These are phyloP conservation scores for Solanum hybrid DNA, from an alignment of 305 asterid genomes.

Conservation along the genomic window DNA sequence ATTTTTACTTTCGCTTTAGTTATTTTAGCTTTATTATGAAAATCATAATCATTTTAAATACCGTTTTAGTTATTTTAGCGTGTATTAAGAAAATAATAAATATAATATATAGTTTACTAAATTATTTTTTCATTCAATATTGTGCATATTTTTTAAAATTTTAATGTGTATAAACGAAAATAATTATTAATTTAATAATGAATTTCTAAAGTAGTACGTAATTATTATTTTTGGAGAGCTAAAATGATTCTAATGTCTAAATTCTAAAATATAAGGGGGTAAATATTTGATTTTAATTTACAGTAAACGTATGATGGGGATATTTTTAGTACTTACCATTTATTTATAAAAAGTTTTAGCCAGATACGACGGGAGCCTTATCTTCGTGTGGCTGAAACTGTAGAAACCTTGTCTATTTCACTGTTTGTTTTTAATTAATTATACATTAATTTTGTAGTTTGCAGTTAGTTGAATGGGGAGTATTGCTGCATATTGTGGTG, in stretches of 20 bases:
- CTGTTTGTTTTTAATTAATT: not conserved
- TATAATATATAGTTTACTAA: not conserved
- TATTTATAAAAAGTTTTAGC: not conserved
- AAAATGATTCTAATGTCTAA: not conserved
- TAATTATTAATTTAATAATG: not conserved
- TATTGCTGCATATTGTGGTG: slow-evolving; percentile 7
- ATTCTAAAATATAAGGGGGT: not conserved
- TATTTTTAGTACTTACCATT: not conserved
- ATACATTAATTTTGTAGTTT: not conserved
- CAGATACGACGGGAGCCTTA: not conserved
- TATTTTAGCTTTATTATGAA: too few species aligned
- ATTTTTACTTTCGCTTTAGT: too few species aligned
- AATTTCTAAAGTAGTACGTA: not conserved
- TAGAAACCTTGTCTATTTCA: not conserved
- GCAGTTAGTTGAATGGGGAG: not conserved
- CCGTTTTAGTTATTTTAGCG: not conserved
- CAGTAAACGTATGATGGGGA: not conserved
- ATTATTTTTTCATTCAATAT: not conserved
- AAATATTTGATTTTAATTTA: too few species aligned
- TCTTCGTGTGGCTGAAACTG: not conserved
- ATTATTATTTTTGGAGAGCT: not conserved
- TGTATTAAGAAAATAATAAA: not conserved
- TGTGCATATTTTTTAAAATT: not conserved
- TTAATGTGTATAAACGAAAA: not conserved
- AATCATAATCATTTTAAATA: not conserved